Percentiles rank a stretch among this genome's conserved stretches.
Conservation (phyloP, 495 filamentous ascomycete species). For the Penicillium herquei region DNA sequence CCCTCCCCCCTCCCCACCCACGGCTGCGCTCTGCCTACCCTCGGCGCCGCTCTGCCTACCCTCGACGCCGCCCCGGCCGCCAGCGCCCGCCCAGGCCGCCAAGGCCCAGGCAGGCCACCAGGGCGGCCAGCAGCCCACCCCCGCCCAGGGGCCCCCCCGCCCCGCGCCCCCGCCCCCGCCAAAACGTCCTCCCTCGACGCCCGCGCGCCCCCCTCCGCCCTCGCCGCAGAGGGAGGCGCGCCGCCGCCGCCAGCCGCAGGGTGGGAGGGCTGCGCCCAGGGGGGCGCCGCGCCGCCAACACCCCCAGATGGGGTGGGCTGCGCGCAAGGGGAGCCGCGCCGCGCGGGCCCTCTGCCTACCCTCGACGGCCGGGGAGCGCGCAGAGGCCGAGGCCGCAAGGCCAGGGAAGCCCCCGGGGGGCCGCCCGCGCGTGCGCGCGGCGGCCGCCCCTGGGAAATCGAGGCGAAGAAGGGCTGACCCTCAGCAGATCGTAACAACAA, state of each 20-base stretch:
- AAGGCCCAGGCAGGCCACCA: not conserved
- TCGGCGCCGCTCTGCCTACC: conserved; percentile 17
- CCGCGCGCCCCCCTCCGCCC: too few species aligned
- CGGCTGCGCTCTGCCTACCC: conserved; percentile 61
- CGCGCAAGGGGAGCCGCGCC: too few species aligned
- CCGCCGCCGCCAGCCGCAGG: conserved; percentile 66
- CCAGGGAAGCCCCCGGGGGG: conserved; percentile 55
- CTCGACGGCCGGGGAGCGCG: too few species aligned
- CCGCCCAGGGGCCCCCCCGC: conserved; percentile 19
- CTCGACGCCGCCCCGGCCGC: too few species aligned
- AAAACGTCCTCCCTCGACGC: too few species aligned
- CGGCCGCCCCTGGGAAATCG: conserved; percentile 33
- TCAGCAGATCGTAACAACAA: conserved; percentile 65
- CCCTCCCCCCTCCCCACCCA: conserved; percentile 53
- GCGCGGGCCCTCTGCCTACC: too few species aligned
- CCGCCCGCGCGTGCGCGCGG: not conserved
- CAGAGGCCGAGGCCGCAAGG: too few species aligned
- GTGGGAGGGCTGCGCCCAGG: conserved; percentile 72
- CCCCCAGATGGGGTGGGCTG: too few species aligned
- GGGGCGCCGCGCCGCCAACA: conserved; percentile 74
- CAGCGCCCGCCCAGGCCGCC: not conserved
- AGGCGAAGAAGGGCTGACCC: conserved; percentile 55
- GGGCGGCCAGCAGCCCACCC: conserved; percentile 26
- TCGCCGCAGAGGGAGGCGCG: too few species aligned
- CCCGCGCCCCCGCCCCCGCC: too few species aligned